Evolutionary conservation across 2,329 filamentous ascomycete genomes (phyloP).

Genomic region (Trichoderma atrobrunneum): DNA sequence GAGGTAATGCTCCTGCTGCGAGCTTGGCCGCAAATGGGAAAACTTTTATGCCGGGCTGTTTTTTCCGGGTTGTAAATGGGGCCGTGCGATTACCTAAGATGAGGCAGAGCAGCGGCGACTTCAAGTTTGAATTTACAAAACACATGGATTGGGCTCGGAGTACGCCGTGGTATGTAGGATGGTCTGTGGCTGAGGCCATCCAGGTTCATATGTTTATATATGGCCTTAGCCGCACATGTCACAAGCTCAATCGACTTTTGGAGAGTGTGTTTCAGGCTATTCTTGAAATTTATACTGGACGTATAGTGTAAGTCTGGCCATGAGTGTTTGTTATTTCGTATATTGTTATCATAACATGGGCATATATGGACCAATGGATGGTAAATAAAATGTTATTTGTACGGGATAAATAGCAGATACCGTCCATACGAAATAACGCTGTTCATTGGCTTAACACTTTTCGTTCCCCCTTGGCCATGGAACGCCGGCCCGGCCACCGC

Average conservation of each 20-base stretch:
- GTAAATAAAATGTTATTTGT: background rate
- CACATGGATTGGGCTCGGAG: background rate
- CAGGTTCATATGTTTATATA: background rate
- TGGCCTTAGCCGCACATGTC: background rate
- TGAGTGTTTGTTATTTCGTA: background rate
- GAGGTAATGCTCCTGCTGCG: conserved; percentile 13
- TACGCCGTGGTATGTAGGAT: background rate
- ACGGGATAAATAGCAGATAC: background rate
- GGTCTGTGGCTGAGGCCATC: background rate
- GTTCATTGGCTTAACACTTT: background rate
- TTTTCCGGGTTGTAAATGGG: background rate
- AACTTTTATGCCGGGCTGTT: conserved; percentile 7
- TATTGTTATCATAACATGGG: background rate
- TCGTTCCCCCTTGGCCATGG: background rate
- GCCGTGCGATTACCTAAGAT: background rate
- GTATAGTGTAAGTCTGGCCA: background rate
- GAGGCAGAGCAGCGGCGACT: background rate
- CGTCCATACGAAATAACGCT: background rate
- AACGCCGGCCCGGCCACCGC: background rate
- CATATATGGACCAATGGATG: background rate
- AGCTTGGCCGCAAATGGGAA: conserved; percentile 9
- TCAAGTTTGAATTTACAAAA: background rate
- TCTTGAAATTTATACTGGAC: background rate
- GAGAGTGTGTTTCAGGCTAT: background rate
- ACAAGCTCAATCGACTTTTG: background rate